Evolutionary conservation across 2,329 filamentous ascomycete genomes (phyloP).

Genomic region (Pseudogymnoascus sp.): DNA sequence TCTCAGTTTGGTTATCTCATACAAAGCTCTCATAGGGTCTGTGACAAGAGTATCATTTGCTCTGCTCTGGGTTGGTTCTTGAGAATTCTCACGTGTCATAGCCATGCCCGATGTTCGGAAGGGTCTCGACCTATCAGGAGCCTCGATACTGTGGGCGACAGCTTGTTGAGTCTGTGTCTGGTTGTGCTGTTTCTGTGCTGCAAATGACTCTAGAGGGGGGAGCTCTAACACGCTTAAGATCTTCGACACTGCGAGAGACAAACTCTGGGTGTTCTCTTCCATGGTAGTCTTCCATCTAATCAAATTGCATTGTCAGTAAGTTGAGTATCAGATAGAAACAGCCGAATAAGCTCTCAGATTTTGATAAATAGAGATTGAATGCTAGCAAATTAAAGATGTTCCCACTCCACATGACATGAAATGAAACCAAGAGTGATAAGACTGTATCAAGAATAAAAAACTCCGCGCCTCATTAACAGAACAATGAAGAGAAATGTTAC

Average conservation of each 20-base stretch:
- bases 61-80: constrained; percentile 25
- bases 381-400: neutral
- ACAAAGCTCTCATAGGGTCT: constrained; percentile 42
- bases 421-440: neutral
- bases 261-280: constrained; percentile 32
- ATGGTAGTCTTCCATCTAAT: constrained; percentile 38
- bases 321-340: neutral
- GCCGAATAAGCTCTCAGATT: neutral
- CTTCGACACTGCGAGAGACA: constrained; percentile 37
- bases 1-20: constrained; percentile 44
- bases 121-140: constrained; percentile 18
- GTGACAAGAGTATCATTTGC: constrained; percentile 20
- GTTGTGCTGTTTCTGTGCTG: neutral
- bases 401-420: neutral
- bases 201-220: constrained; percentile 32
- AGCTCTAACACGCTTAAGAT: constrained; percentile 35
- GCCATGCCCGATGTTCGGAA: constrained; percentile 30
- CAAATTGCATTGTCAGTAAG: neutral
- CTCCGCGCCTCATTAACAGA: neutral
- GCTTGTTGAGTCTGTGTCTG: constrained; percentile 10
- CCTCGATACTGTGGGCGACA: neutral
- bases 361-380: neutral
- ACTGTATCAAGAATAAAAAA: neutral
- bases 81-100: constrained; percentile 35
- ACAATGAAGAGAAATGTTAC: neutral